Conservation (phyloP, 78 protist species). For the Speleostelium caveatum region DNA sequence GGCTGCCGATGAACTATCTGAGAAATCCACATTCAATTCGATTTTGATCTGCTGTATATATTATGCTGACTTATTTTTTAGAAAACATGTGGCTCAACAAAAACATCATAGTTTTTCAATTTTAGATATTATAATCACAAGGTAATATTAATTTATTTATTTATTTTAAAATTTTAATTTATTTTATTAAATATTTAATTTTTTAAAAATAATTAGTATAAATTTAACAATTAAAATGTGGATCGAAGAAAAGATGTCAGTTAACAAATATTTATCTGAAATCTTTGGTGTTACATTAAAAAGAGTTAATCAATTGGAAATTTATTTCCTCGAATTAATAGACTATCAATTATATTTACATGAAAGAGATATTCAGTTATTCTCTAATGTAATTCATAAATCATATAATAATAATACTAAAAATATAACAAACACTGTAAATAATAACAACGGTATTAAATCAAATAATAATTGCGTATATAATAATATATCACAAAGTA, state of each 20-base stretch:
- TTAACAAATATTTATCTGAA: slow-evolving; percentile 60
- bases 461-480: too few relatives aligned
- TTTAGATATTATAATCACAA: slow-evolving; percentile 21
- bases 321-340: slow-evolving; percentile 14
- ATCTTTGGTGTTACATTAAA: slow-evolving; percentile 39
- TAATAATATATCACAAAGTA: too few relatives aligned
- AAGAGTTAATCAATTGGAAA: slow-evolving; percentile 30
- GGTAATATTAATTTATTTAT: background rate
- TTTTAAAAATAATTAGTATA: slow-evolving; percentile 2
- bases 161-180: background rate
- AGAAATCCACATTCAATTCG: slow-evolving; percentile 7
- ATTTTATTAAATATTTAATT: background rate
- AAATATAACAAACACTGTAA: background rate
- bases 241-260: slow-evolving; percentile 76
- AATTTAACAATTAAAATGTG: slow-evolving; percentile 51
- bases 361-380: slow-evolving; percentile 44
- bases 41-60: slow-evolving; percentile 38
- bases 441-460: background rate
- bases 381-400: slow-evolving; percentile 40
- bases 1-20: background rate
- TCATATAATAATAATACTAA: background rate
- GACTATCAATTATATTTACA: slow-evolving; percentile 61
- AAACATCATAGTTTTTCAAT: slow-evolving; percentile 13
- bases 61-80: slow-evolving; percentile 51
- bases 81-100: background rate